Conservation (phyloP, 1,284 basidiomycete species). For the Leucoagaricus sp. region DNA sequence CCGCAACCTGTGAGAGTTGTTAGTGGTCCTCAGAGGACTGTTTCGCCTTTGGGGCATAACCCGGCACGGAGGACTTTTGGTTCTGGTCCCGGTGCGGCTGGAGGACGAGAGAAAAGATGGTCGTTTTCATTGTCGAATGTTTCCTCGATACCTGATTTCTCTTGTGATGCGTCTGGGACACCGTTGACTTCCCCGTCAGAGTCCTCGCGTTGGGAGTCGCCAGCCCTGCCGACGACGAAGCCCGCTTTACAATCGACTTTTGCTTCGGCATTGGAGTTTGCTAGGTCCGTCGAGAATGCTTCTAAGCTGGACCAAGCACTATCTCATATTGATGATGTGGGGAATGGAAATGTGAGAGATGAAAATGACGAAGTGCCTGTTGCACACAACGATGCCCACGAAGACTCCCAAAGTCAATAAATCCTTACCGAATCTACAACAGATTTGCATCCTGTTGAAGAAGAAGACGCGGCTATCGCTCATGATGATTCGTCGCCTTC, state of each 20-base stretch:
- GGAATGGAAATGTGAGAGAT: no score
- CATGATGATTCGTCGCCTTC: background rate
- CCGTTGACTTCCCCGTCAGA: conserved; percentile 28
- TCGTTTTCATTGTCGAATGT: conserved; percentile 30
- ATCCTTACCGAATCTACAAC: no score
- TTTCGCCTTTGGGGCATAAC: conserved; percentile 23
- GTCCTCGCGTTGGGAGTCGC: conserved; percentile 12
- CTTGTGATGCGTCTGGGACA: conserved; percentile 23
- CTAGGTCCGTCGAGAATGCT: background rate
- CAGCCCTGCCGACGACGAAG: conserved; percentile 5
- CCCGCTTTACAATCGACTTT: background rate
- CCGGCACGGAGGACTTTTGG: no score
- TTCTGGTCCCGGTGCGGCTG: background rate
- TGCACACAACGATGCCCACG: no score
- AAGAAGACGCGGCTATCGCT: background rate
- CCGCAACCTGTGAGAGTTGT: conserved; percentile 44
- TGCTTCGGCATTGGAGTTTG: conserved; percentile 5
- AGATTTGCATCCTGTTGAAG: no score
- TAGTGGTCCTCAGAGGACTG: conserved; percentile 27
- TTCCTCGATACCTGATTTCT: conserved; percentile 20
- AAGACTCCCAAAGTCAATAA: no score
- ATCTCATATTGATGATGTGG: no score
- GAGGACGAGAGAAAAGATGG: conserved; percentile 20
- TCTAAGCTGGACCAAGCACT: no score
- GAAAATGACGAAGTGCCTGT: no score